Evolutionary conservation across 2,329 filamentous ascomycete genomes (phyloP).

Genomic region (Pseudocercospora vitis): DNA sequence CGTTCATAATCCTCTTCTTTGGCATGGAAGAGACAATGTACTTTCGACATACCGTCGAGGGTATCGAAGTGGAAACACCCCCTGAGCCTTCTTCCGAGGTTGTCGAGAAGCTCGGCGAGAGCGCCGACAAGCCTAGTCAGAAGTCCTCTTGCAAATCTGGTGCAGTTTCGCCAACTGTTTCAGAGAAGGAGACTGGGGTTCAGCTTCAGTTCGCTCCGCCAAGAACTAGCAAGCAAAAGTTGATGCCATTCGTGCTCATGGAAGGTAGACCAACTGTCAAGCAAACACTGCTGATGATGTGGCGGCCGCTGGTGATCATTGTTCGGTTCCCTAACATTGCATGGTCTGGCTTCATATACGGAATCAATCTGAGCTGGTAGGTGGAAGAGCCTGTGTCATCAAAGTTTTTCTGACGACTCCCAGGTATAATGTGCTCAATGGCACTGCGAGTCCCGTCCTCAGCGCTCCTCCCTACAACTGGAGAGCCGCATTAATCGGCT

Average conservation of each 20-base stretch:
- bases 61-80: slow-evolving; percentile 11
- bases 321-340: slow-evolving; percentile 41
- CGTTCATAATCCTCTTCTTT: slow-evolving; percentile 56
- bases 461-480: slow-evolving; percentile 39
- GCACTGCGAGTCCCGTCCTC: slow-evolving; percentile 41
- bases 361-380: slow-evolving; percentile 35
- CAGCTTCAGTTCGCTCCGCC: background rate
- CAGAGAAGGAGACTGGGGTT: background rate
- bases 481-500: slow-evolving; percentile 39
- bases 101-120: background rate
- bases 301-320: slow-evolving; percentile 33
- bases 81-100: background rate
- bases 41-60: slow-evolving; percentile 24
- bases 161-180: background rate
- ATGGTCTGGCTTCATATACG: slow-evolving; percentile 44
- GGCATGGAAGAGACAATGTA: slow-evolving; percentile 63
- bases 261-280: slow-evolving; percentile 28
- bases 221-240: background rate
- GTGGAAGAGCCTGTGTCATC: too few relatives aligned
- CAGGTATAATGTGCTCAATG: slow-evolving; percentile 38
- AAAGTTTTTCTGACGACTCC: background rate
- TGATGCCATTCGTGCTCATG: slow-evolving; percentile 20
- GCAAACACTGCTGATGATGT: slow-evolving; percentile 23
- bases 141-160: background rate
- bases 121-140: background rate